Percentiles rank a stretch among this genome's conserved stretches.
Evolutionary conservation across 2,329 filamentous ascomycete genomes (phyloP).

Genomic region (Aureobasidium subglaciale): DNA sequence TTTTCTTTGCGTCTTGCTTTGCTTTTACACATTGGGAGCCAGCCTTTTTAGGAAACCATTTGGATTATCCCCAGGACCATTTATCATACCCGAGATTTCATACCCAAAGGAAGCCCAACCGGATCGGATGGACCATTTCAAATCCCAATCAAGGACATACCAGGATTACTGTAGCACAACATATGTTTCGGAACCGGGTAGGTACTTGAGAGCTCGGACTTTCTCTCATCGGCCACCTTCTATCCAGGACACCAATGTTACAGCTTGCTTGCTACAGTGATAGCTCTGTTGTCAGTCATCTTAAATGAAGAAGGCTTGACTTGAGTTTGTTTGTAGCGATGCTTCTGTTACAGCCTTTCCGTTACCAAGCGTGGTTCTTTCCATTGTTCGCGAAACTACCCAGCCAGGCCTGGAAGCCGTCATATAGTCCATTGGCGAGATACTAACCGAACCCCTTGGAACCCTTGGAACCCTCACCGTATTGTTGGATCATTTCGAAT

Average conservation of each 20-base stretch:
- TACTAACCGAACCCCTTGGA: no score
- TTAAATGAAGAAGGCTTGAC: constrained; percentile 12
- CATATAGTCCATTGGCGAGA: background rate
- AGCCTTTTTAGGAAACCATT: constrained; percentile 11
- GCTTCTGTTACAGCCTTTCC: background rate
- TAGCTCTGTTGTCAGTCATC: constrained; percentile 3
- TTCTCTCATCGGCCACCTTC: background rate
- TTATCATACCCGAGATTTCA: constrained; percentile 1
- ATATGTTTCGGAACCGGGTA: background rate
- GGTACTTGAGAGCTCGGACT: constrained; percentile 3
- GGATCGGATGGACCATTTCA: background rate
- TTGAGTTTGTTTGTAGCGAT: background rate
- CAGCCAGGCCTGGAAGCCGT: background rate
- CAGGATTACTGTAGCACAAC: constrained; percentile 4
- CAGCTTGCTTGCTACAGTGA: background rate
- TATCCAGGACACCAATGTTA: background rate
- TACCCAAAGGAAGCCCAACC: background rate
- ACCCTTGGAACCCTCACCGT: background rate
- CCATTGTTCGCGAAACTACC: background rate
- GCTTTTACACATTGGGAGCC: constrained; percentile 15
- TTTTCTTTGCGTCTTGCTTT: constrained; percentile 16
- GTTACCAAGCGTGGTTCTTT: background rate
- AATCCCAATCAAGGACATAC: background rate
- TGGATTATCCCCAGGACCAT: constrained; percentile 12
- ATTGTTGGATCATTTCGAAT: background rate